A percentile compares a stretch with the other conserved stretches of the same genome.
phyloP scores from a whole-genome alignment of 2,329 filamentous ascomycete genomes.

The Colletotrichum lentis region DNA sequence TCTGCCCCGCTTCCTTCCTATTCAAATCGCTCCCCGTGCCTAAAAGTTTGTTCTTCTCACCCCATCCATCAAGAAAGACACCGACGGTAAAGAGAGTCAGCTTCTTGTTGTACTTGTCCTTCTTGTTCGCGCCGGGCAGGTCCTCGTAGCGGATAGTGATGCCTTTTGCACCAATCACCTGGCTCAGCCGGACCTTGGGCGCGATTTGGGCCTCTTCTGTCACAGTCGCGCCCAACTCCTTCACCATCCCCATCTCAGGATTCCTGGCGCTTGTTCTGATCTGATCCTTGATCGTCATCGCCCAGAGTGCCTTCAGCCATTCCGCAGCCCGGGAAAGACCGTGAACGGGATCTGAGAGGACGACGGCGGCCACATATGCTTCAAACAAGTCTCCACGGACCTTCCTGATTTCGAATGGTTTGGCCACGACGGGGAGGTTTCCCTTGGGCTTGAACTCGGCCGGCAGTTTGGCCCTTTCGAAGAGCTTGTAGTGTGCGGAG shows the following conservation, averaged over 20 bases:
- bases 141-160: conserved; percentile 70
- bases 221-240: conserved; percentile 37
- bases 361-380: conserved; percentile 82
- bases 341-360: conserved; percentile 70
- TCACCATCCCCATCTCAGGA: conserved; percentile 23
- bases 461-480: conserved; percentile 68
- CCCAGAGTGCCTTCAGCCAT: conserved; percentile 83
- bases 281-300: conserved; percentile 65
- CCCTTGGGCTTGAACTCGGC: conserved; percentile 49
- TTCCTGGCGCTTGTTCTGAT: conserved; percentile 47
- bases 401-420: conserved; percentile 66
- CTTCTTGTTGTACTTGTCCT: conserved; percentile 61
- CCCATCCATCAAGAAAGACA: conserved; percentile 73
- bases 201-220: conserved; percentile 2
- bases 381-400: conserved; percentile 89
- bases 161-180: conserved; percentile 63
- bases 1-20: conserved; percentile 74
- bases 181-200: conserved; percentile 61
- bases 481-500: conserved; percentile 74
- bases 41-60: conserved; percentile 68
- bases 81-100: conserved; percentile 69
- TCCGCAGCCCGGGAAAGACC: conserved; percentile 69
- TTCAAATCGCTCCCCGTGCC: conserved; percentile 70
- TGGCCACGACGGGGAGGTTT: conserved; percentile 48
- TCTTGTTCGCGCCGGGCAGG: conserved; percentile 53